Conservation (phyloP, 2,329 filamentous ascomycete genomes). For the Penicillium occitanis region DNA sequence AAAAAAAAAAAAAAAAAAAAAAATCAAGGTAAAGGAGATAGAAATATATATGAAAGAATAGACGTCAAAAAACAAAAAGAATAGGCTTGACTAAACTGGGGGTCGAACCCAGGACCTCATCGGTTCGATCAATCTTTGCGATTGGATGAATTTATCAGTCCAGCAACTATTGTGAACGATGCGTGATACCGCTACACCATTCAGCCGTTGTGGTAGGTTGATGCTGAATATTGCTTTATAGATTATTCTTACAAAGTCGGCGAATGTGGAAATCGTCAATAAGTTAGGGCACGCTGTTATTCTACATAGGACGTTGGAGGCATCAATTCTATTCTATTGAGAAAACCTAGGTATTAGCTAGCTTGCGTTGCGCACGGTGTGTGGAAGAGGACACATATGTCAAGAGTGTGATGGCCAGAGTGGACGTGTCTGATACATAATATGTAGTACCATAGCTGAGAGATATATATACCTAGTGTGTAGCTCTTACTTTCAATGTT, state of each 20-base stretch:
- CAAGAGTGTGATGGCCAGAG: too few species aligned
- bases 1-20: too few species aligned
- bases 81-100: slow-evolving; percentile 16
- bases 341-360: too few species aligned
- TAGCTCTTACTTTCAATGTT: too few species aligned
- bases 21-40: too few species aligned
- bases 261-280: neutral
- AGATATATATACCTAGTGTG: too few species aligned
- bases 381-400: too few species aligned
- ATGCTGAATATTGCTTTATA: neutral
- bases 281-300: neutral
- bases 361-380: too few species aligned
- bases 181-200: slow-evolving; percentile 17
- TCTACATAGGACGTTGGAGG: neutral
- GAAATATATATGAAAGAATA: too few species aligned
- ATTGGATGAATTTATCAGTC: slow-evolving; percentile 16
- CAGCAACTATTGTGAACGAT: slow-evolving; percentile 17
- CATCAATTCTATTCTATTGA: neutral
- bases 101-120: slow-evolving; percentile 17
- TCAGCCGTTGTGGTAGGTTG: neutral
- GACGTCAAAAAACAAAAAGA: neutral
- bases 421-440: too few species aligned
- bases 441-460: too few species aligned
- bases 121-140: slow-evolving; percentile 16
- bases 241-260: too few species aligned